Evolutionary conservation across 169 alveolate species (phyloP).

Genomic region (Plasmodium coatneyi): DNA sequence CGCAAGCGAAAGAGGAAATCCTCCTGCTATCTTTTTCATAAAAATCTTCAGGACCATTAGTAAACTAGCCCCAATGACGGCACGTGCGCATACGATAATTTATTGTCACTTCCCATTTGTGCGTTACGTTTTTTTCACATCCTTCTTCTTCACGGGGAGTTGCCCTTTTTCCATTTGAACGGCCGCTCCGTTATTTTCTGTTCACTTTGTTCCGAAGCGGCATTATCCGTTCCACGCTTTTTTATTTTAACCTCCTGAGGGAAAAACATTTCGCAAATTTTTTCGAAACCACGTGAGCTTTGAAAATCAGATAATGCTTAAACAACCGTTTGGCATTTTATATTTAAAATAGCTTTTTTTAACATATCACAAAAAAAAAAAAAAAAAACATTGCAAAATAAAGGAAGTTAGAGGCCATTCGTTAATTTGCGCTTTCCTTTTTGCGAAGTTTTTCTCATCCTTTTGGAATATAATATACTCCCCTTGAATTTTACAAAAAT

Average conservation of each 20-base stretch:
- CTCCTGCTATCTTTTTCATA: background rate
- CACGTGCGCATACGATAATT: background rate
- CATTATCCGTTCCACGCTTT: background rate
- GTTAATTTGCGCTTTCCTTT: background rate
- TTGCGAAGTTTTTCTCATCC: background rate
- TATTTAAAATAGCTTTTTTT: background rate
- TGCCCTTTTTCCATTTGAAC: background rate
- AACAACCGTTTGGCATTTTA: background rate
- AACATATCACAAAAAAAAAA: background rate
- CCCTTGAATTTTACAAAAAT: background rate
- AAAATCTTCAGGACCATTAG: background rate
- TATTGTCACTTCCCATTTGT: background rate
- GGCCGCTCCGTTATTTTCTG: background rate
- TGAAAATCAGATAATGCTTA: background rate
- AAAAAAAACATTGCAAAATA: background rate
- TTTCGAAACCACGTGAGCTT: background rate
- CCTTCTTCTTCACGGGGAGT: background rate
- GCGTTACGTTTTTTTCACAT: background rate
- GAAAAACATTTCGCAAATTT: background rate
- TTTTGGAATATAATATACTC: background rate
- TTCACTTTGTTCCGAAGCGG: background rate
- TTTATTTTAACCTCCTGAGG: background rate
- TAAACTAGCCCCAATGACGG: background rate
- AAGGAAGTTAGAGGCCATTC: background rate
- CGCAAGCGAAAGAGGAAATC: background rate